These are phyloP conservation scores for Phialophora tarda DNA, from an alignment of 2,329 filamentous ascomycete species.

Conservation along the genomic window DNA sequence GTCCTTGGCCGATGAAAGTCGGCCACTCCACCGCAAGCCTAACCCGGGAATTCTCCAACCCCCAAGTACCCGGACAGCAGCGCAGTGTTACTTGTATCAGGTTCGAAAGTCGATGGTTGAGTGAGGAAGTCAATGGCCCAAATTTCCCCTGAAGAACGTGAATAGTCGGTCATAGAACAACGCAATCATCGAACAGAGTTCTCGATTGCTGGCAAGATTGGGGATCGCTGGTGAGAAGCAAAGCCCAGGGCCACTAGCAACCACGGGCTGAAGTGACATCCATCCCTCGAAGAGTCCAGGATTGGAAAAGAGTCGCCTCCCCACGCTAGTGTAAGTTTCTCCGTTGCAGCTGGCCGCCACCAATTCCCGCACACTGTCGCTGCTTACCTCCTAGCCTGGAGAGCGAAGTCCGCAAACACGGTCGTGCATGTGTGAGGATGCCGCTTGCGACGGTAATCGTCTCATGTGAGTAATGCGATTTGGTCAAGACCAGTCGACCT, in stretches of 20 bases:
- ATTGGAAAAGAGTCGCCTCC: conserved; percentile 12
- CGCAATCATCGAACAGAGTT: neutral
- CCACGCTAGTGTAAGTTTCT: conserved; percentile 16
- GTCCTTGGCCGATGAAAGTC: neutral
- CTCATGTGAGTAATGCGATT: conserved; percentile 25
- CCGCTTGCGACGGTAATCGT: conserved; percentile 6
- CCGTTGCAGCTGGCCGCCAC: conserved; percentile 5
- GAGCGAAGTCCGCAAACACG: conserved; percentile 10
- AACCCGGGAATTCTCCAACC: neutral
- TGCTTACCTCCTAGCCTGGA: conserved; percentile 16
- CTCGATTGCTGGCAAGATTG: neutral
- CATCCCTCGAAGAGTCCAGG: neutral
- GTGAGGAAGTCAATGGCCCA: neutral
- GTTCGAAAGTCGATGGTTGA: neutral
- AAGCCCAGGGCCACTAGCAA: neutral
- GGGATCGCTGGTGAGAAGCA: neutral
- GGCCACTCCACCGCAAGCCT: neutral
- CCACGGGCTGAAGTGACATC: neutral
- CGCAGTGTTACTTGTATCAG: neutral
- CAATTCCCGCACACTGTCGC: conserved; percentile 5
- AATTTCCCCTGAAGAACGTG: neutral
- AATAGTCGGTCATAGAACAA: neutral
- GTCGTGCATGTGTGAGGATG: neutral
- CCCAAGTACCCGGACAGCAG: neutral
- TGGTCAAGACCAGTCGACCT: conserved; percentile 15